Evolutionary conservation across 2,329 filamentous ascomycete species (phyloP).

Genomic region (Pleurostoma richardsiae): DNA sequence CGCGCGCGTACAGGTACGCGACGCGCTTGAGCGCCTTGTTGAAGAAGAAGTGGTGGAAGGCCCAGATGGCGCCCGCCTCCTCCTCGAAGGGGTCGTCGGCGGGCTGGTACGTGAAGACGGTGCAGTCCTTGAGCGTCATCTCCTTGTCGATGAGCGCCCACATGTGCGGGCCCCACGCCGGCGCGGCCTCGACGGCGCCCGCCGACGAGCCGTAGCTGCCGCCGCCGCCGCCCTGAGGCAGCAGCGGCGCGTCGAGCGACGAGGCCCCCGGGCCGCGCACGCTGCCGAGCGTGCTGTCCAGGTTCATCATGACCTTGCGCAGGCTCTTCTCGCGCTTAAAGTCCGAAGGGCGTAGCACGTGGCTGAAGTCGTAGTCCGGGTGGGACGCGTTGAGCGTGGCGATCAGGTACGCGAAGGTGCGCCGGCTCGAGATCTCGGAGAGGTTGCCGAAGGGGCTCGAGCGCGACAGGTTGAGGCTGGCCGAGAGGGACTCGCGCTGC

Average conservation of each 20-base stretch:
- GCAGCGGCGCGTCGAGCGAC: constrained; percentile 34
- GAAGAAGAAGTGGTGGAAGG: constrained; percentile 95
- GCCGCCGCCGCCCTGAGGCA: constrained; percentile 25
- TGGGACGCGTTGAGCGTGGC: constrained; percentile 95
- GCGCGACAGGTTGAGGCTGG: constrained; percentile 69
- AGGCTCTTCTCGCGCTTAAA: constrained; percentile 82
- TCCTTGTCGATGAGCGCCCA: constrained; percentile 92
- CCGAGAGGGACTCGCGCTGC: constrained; percentile 64
- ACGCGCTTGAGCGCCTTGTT: constrained; percentile 89
- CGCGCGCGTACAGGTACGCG: constrained; percentile 87
- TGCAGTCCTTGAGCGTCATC: constrained; percentile 86
- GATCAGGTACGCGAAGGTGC: constrained; percentile 93
- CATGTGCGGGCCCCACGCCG: constrained; percentile 82
- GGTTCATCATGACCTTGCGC: constrained; percentile 75
- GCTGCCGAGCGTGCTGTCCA: constrained; percentile 85
- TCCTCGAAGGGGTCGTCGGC: constrained; percentile 87
- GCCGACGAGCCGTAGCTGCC: constrained; percentile 28
- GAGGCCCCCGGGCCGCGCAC: constrained; percentile 59
- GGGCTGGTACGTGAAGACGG: constrained; percentile 83
- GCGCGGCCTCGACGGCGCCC: constrained; percentile 34
- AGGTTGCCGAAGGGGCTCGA: constrained; percentile 90
- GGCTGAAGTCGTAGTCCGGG: constrained; percentile 94
- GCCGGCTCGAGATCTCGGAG: constrained; percentile 79
- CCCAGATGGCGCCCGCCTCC: constrained; percentile 92
- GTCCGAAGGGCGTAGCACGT: constrained; percentile 81